Base-by-base conservation (phyloP, 176 grass and related monocot species). In the Cymbopogon citratus region DNA sequence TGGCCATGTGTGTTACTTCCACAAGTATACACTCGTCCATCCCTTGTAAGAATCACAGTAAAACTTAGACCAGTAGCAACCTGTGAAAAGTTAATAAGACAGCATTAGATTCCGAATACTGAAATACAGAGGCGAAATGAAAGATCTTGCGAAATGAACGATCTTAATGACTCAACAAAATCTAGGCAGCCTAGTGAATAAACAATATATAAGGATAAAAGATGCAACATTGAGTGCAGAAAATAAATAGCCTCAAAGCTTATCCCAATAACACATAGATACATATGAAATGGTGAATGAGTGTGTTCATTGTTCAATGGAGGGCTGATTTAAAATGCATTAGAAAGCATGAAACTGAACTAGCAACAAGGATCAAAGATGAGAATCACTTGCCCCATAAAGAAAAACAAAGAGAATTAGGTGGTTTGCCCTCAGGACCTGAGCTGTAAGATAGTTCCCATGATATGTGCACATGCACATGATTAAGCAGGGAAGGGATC, bases 1-100 rank as follows among this genome's bases (percentile, higher is more conserved):
- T 99, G 97, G 29, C 97, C 97, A 81, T 99, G 97, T 62, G 93
- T 80, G 31, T 99, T 99, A 83, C 91, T 99, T 78, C 97, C 97
- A 66, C 91, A 99, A 0, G 97, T 92, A 85, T 96, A 93, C 18
- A 96, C 89, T 81, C 87, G 86, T 2, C 91, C 97, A 29, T 84
- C 51, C 61, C 63, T 81, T 79, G 97, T 90, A 87, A 99, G 91
- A 74, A 96, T 90, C 29, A 91, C 89, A 35, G 93, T 99, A 82
- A 91, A 99, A 87, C 91, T 99, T 84, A 96, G 69, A 65, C 93
- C 97, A 77, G 93, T 93, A 15, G 97, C 91, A 44, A 89, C 97
- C 97, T 96, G 85, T 59, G 39, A 76, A 83, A 67, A 48, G 33
- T 14, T 23, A 64, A 83, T 13, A 74, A 83, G 21, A 63, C 74